These are phyloP conservation scores for Exsudoporus frostii DNA, from an alignment of 768 basidiomycete species.

Conservation along the genomic window DNA sequence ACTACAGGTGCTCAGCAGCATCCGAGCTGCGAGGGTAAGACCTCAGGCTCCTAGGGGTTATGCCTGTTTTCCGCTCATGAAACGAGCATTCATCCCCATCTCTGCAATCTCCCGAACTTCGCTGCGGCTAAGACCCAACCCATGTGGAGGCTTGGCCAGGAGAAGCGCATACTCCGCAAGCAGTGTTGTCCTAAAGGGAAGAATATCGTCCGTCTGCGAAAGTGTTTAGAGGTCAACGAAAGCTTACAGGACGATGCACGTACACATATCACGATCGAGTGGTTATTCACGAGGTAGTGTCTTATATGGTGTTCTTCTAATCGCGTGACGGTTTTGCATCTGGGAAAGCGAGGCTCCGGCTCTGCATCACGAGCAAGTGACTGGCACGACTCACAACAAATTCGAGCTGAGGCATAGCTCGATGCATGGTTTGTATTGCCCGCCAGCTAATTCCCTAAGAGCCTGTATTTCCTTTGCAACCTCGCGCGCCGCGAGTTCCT, in stretches of 20 bases:
- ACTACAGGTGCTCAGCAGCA: neutral
- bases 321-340: constrained; percentile 64
- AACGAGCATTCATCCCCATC: constrained; percentile 52
- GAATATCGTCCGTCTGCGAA: constrained; percentile 75
- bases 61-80: constrained; percentile 1
- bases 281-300: constrained; percentile 57
- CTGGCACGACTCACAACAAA: constrained; percentile 50
- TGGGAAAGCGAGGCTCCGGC: constrained; percentile 22
- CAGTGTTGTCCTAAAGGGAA: constrained; percentile 74
- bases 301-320: constrained; percentile 72
- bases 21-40: neutral
- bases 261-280: constrained; percentile 79
- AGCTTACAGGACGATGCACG: neutral
- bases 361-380: neutral
- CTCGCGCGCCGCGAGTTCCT: constrained; percentile 19
- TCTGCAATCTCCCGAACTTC: constrained; percentile 56
- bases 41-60: neutral
- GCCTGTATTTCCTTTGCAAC: constrained; percentile 23
- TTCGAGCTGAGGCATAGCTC: constrained; percentile 85
- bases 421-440: constrained; percentile 51
- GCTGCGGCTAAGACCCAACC: constrained; percentile 60
- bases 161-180: constrained; percentile 78
- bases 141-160: constrained; percentile 66
- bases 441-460: constrained; percentile 10
- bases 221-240: neutral